Conservation (phyloP, 148 eudicot genomes). For the Hydrangea macrophylla region DNA sequence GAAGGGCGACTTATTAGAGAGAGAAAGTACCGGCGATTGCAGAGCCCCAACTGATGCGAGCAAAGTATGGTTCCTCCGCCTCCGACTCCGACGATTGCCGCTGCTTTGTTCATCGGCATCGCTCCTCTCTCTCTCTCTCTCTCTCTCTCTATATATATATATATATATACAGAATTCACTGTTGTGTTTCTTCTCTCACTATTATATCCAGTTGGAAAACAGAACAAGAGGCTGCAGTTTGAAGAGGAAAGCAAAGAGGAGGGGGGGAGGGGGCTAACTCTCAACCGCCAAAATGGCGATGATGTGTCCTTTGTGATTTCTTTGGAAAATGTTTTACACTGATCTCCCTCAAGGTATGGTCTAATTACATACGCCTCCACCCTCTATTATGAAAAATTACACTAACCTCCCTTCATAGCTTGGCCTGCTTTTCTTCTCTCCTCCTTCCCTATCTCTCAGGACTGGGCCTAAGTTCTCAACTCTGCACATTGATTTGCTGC, state of each 20-base stretch:
- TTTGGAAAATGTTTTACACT: too few species aligned
- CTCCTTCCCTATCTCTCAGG: too few species aligned
- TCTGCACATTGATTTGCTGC: too few species aligned
- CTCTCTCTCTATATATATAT: neutral
- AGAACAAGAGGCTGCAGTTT: slow-evolving; percentile 22
- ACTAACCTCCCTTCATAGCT: too few species aligned
- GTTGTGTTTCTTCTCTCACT: neutral
- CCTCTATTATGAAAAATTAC: too few species aligned
- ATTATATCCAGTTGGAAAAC: slow-evolving; percentile 16
- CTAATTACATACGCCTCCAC: too few species aligned
- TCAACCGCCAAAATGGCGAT: slow-evolving; percentile 13
- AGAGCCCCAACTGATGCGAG: slow-evolving; percentile 18
- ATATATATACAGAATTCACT: too few species aligned
- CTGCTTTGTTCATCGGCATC: slow-evolving; percentile 10
- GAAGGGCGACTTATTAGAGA: slow-evolving; percentile 27
- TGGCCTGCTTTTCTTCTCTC: too few species aligned
- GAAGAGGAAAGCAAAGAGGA: neutral
- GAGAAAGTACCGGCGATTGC: slow-evolving; percentile 25
- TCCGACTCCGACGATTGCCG: slow-evolving; percentile 9
- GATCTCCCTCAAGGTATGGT: too few species aligned
- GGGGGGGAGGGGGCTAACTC: neutral
- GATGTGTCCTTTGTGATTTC: neutral
- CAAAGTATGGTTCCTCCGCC: slow-evolving; percentile 25
- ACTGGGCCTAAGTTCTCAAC: too few species aligned
- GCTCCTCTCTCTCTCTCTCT: neutral